Percentiles rank a stretch among this genome's conserved stretches.
These are phyloP conservation scores for Candida albicans DNA, from an alignment of 1,139 yeast genomes.

Conservation along the genomic window DNA sequence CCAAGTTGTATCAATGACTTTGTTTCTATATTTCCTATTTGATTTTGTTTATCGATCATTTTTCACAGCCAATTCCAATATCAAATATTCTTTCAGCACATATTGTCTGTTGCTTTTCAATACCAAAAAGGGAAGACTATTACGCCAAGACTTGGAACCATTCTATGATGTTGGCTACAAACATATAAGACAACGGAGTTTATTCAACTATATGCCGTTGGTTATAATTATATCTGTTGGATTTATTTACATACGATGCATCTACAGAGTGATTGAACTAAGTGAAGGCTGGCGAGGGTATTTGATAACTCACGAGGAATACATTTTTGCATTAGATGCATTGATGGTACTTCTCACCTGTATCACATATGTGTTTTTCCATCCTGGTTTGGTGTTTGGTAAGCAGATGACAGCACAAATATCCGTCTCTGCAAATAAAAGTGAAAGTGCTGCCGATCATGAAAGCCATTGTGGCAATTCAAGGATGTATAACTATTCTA, in stretches of 20 bases:
- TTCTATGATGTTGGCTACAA: constrained; percentile 19
- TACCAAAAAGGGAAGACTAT: constrained; percentile 20
- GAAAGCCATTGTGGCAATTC: neutral
- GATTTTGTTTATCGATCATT: constrained; percentile 27
- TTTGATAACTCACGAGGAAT: constrained; percentile 33
- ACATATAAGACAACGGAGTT: constrained; percentile 17
- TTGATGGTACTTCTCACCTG: constrained; percentile 23
- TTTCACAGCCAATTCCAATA: constrained; percentile 16
- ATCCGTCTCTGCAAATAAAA: neutral
- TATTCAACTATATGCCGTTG: constrained; percentile 27
- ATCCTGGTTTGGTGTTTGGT: constrained; percentile 31
- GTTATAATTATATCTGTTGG: constrained; percentile 21
- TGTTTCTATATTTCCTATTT: constrained; percentile 28
- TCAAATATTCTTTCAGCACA: constrained; percentile 7
- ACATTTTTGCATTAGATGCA: constrained; percentile 30
- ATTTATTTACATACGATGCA: constrained; percentile 31
- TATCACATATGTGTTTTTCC: constrained; percentile 22
- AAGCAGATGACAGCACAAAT: constrained; percentile 8
- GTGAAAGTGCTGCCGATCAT: neutral
- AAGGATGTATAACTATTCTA: no score
- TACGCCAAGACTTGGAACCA: constrained; percentile 19
- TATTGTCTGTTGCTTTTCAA: constrained; percentile 23
- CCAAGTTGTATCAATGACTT: constrained; percentile 39
- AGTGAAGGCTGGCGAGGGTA: constrained; percentile 36
- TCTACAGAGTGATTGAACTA: constrained; percentile 34